A percentile compares a stretch with the other conserved stretches of the same genome.
Conservation (phyloP, 495 filamentous ascomycete genomes). For the Trichoderma parareesei region DNA sequence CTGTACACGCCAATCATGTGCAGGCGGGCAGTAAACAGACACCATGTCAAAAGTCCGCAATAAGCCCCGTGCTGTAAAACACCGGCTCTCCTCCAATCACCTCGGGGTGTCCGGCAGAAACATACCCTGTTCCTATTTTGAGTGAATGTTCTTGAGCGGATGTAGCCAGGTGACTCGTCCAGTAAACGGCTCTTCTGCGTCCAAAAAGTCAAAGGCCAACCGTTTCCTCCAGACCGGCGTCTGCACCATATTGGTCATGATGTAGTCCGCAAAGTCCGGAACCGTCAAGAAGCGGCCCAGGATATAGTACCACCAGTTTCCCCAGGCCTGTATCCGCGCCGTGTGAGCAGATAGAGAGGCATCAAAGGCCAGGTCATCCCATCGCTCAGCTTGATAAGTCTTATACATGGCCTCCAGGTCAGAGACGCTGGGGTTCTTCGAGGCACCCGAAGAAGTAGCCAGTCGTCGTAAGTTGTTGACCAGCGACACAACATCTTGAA, state of each 20-base stretch:
- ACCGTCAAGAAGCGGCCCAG: background rate
- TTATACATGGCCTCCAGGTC: background rate
- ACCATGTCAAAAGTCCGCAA: too few species aligned
- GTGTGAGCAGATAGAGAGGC: background rate
- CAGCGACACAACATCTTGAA: slow-evolving; percentile 28
- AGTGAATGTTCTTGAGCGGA: background rate
- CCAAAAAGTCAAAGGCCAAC: slow-evolving; percentile 6
- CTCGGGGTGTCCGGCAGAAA: background rate
- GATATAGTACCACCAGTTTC: background rate
- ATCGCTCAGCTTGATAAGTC: background rate
- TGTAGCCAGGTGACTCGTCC: slow-evolving; percentile 17
- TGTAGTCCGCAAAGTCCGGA: background rate
- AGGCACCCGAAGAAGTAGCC: background rate
- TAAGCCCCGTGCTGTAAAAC: too few species aligned
- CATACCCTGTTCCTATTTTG: background rate
- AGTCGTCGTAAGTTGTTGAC: slow-evolving; percentile 23
- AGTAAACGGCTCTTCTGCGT: background rate
- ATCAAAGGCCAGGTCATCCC: background rate
- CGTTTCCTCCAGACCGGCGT: background rate
- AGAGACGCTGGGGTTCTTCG: background rate
- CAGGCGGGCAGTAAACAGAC: too few species aligned
- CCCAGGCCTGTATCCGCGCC: slow-evolving; percentile 1
- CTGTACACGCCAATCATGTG: too few species aligned
- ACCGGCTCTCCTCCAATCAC: too few species aligned
- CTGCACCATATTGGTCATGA: background rate